Conservation (phyloP, 2,329 filamentous ascomycete species). For the Fusarium setosum region DNA sequence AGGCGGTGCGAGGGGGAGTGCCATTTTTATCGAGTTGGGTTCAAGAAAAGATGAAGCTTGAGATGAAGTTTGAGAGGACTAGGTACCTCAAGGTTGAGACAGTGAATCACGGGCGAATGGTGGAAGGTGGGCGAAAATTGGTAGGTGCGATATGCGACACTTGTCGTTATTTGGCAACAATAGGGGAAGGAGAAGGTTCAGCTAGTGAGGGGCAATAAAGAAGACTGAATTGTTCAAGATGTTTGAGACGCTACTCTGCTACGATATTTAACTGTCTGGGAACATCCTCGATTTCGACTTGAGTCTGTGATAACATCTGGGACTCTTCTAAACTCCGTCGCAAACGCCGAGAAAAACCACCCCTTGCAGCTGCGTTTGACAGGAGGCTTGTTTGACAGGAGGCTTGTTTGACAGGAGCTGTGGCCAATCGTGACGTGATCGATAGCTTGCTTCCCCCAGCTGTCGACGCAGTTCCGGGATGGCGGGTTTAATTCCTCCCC, state of each 20-base stretch:
- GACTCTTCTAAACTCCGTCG: constrained; percentile 16
- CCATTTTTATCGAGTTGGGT: constrained; percentile 19
- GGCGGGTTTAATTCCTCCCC: not conserved
- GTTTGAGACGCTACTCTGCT: not conserved
- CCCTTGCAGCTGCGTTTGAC: not conserved
- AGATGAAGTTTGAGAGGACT: not conserved
- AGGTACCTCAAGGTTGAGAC: too few species aligned
- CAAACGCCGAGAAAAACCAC: constrained; percentile 4
- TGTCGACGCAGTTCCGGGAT: not conserved
- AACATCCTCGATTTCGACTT: not conserved
- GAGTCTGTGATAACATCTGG: not conserved
- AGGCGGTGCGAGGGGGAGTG: constrained; percentile 54
- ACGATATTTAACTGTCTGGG: not conserved
- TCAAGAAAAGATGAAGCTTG: not conserved
- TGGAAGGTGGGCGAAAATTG: not conserved
- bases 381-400: not conserved
- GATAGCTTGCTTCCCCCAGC: not conserved
- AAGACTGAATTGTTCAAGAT: not conserved
- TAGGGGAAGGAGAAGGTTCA: not conserved
- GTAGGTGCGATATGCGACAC: not conserved
- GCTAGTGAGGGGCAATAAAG: not conserved
- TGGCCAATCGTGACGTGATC: constrained; percentile 8
- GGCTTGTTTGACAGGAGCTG: not conserved
- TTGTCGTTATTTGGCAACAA: not conserved
- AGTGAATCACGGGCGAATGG: not conserved